Evolutionary conservation across 139 green algal genomes (phyloP), one percentile per base, ranked within the genome.

Genomic region (Auxenochlorella pyrenoidosa): DNA sequence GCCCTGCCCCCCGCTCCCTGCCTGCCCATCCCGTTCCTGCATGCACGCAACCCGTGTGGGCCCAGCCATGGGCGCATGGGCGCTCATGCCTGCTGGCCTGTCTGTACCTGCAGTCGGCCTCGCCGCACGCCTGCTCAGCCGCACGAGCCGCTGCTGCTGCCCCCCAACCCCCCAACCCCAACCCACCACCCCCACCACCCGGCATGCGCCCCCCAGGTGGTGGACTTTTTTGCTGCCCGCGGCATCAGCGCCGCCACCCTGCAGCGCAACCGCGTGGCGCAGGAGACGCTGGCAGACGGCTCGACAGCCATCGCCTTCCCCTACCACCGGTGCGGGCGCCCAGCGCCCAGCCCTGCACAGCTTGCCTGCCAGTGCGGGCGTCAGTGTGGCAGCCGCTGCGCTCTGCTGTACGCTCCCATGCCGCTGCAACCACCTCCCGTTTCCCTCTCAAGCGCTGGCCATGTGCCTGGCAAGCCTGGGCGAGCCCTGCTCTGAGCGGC

Each of bases 291-390:
- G 82, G 66, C 21, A 0, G 82, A 78, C 22, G 82, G 82, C 24
- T 21, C 63, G 12, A 32, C 28, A 2, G 82, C 66, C 41, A 86
- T 98, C 26, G 95, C 94, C 3, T 99, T 99, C 83, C 96, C 96
- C 0, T 99, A 97, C 92, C 89, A 88, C 59, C 72, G 91, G 84
- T 44, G 47, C 38, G 79, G n/a, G 6, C 54, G 12, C 6, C 8
- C n/a, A n/a, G n/a, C 10, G 47, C 47, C 47, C 47, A 10, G 8
- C 71, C 60, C 60, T 68, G 24, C 60, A 68, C n/a, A n/a, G n/a
- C n/a, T n/a, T n/a, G n/a, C n/a, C n/a, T n/a, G n/a, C n/a, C n/a
- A n/a, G n/a, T n/a, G n/a, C n/a, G n/a, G n/a, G n/a, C n/a, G n/a
- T n/a, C n/a, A n/a, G n/a, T n/a, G n/a, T n/a, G n/a, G n/a, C n/a